Evolutionary conservation across 2,329 filamentous ascomycete genomes (phyloP), one percentile per base, ranked within the genome.

Genomic region (Venturia pyrina): DNA sequence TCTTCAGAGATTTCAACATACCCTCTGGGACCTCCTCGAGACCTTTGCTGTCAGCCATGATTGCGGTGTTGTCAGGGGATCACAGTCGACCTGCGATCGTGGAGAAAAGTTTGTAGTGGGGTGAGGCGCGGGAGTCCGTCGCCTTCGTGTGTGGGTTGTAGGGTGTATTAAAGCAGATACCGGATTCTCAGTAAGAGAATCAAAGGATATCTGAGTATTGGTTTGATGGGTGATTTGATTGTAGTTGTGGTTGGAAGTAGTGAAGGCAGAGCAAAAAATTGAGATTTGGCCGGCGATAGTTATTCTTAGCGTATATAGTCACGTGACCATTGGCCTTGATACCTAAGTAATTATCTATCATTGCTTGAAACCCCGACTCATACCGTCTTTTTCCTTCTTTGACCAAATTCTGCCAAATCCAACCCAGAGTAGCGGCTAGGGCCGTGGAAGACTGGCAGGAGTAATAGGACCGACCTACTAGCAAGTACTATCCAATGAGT

Each of bases 41-140:
- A 86, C 93, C 93, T 86, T 96, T 96, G 76, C 91, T 90, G 79
- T 89, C 88, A 91, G 93, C 93, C 93, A 98, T 98, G 87, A 89
- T 97, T 93, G 91, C 88, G 88, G 82, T 84, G 24, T 37, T 34
- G 17, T 34, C 1, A 17, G 64, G 32, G 15, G 64, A 66, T 66
- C 64, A 66, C 64, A 66, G 50, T 48, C 37, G 24, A 84, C 87
- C 89, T 85, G 83, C 80, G 86, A 91, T 84, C 88, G 86, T 72
- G 69, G 71, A 71, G 72, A 72, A 73, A 71, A 72, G 69, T 72
- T 75, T 71, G 73, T 72, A 73, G 75, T 71, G 76, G 71, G 73
- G 71, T 69, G 72, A 69, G 73, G 75, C 71, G 75, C 75, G 70
- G 74, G 50, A 56, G 69, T 72, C 73, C 75, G 77, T 74, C 76